Evolutionary conservation across 441 rosid genomes (phyloP), one percentile per base, ranked within the genome.

Genomic region (Syzygium syzygioides): DNA sequence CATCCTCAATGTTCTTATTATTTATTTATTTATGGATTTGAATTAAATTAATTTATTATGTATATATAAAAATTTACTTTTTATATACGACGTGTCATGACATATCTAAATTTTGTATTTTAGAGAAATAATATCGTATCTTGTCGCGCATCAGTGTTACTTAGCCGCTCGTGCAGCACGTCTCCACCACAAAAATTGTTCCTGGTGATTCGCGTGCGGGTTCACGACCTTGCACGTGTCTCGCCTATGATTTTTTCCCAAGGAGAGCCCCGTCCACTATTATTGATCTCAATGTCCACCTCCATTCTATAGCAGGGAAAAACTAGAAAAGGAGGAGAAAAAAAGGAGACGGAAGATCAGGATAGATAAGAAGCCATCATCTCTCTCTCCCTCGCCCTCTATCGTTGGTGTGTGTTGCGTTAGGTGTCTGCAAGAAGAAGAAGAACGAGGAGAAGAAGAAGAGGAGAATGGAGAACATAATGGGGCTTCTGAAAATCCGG

Each of bases 401-500:
- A 28, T 28, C 3, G 13, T 17, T 41, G 14, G 26, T 19, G 26
- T 4, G 48, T 12, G 26, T 12, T 71, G 1, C 9, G 83, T 71
- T 71, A 20, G 30, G 37, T 8, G 83, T 71, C 52, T 11, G 50
- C 83, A 26, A 23, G 11, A 56, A 56, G 59, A 23, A 56, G 60
- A 9, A 56, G 28, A 4, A 26, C 17, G 26, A 25, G 80, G 23
- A 11, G 17, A 71, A 12, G 80, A 71, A 12, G 80, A 37, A 23
- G 83, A 71, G 3, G 83, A 66, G 84, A 59, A 85, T 88, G 90
- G 87, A 88, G 50, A 50, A 55, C 64, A 6, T 54, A 0, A 18
- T 66, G 48, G 90, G 90, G 34, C 84, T 88, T 37, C 85, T 88
- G 19, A 85, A 68, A 34, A 55, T 88, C 37, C 85, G 48, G 66